Percentiles rank a stretch among this genome's conserved stretches.
These are phyloP conservation scores for Hygrophoropsis aurantiaca DNA, from an alignment of 768 basidiomycete species.

Conservation along the genomic window DNA sequence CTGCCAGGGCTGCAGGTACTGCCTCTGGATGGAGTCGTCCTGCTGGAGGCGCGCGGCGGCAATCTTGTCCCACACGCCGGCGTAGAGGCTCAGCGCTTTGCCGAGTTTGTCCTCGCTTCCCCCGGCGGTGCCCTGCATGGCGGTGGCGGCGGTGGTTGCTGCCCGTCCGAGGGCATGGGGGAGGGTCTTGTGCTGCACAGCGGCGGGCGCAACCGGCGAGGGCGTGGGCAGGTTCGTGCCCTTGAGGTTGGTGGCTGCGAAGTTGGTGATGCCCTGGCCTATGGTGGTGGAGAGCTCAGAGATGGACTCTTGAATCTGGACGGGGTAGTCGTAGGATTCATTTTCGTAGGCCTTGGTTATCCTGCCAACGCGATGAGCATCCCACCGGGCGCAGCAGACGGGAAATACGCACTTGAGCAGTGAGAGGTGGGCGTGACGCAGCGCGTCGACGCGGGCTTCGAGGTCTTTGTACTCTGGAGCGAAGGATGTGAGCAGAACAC, in stretches of 20 bases:
- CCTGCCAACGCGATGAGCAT: conserved; percentile 37
- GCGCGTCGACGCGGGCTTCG: conserved; percentile 91
- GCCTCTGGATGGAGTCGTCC: conserved; percentile 64
- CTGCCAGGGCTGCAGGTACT: conserved; percentile 84
- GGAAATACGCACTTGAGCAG: conserved; percentile 66
- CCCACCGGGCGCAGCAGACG: background rate
- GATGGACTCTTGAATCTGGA: conserved; percentile 82
- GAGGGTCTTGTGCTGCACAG: conserved; percentile 87
- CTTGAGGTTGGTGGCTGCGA: conserved; percentile 86
- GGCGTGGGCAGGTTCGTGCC: conserved; percentile 85
- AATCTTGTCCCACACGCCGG: conserved; percentile 81
- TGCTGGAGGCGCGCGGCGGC: conserved; percentile 78
- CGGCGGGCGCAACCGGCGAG: conserved; percentile 50
- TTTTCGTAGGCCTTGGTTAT: conserved; percentile 86
- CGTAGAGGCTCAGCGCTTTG: conserved; percentile 76
- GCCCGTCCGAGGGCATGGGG: conserved; percentile 92
- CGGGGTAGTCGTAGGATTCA: conserved; percentile 89
- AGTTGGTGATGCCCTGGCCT: conserved; percentile 73
- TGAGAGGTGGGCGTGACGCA: conserved; percentile 72
- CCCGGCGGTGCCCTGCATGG: conserved; percentile 44
- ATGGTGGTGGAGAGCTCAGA: conserved; percentile 70
- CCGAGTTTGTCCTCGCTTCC: conserved; percentile 68
- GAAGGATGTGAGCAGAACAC: background rate
- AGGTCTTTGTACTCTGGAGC: conserved; percentile 92
- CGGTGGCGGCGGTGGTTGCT: conserved; percentile 56